Conservation (phyloP, 441 rosid genomes). For the Biscutella auriculata region DNA sequence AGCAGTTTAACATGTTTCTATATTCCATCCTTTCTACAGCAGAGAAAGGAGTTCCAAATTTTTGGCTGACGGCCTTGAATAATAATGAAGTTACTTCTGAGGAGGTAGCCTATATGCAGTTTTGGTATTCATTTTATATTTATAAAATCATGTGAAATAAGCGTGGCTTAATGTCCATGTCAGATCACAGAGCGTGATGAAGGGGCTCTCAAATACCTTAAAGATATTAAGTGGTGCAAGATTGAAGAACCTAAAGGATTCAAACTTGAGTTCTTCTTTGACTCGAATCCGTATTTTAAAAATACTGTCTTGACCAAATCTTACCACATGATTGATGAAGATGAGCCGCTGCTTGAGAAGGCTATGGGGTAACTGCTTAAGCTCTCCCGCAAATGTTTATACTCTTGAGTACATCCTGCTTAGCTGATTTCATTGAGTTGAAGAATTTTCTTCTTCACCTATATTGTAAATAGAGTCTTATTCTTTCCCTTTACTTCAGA, state of each 20-base stretch:
- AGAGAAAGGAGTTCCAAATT: slow-evolving; percentile 72
- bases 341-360: slow-evolving; percentile 62
- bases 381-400: background rate
- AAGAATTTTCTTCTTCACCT: slow-evolving; percentile 27
- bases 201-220: slow-evolving; percentile 55
- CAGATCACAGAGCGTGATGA: slow-evolving; percentile 66
- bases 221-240: slow-evolving; percentile 57
- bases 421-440: slow-evolving; percentile 15
- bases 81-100: slow-evolving; percentile 50
- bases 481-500: slow-evolving; percentile 50
- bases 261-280: slow-evolving; percentile 61
- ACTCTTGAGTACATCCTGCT: background rate
- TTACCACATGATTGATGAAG: slow-evolving; percentile 76
- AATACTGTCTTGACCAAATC: slow-evolving; percentile 56
- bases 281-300: slow-evolving; percentile 52
- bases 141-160: background rate
- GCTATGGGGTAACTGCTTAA: slow-evolving; percentile 57
- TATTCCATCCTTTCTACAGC: background rate
- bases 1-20: background rate
- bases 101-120: slow-evolving; percentile 21
- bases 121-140: background rate
- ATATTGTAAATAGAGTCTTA: slow-evolving; percentile 9
- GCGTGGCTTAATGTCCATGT: background rate
- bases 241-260: slow-evolving; percentile 63
- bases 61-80: slow-evolving; percentile 60